Evolutionary conservation across 768 basidiomycete species (phyloP), one percentile per base, ranked within the genome.

Genomic region (Tylopilus intermedius): DNA sequence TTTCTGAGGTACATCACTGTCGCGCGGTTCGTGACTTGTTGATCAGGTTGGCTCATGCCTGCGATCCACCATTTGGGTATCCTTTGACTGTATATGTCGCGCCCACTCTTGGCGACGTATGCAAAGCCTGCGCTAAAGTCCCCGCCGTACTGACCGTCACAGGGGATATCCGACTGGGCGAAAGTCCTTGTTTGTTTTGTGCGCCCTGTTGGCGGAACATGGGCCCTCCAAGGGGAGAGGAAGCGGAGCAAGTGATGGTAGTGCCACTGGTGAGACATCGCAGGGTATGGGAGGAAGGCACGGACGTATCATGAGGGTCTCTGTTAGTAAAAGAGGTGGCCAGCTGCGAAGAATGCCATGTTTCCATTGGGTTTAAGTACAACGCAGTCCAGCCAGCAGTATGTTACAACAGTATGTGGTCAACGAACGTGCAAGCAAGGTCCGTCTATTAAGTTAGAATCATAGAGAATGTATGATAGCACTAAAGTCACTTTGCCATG

Each of bases 101-200:
- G 0, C 87, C 88, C 2, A 67, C 78, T 14, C 70, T 81, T 13
- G 68, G 82, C 14, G 81, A 84, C 52, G 60, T 80, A 8, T 93
- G 90, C 61, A 81, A 83, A 41, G 81, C 76, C 15, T 93, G 90
- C 60, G 65, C 71, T 45, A 88, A 80, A 66, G 80, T 84, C 2
- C 87, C 89, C 2, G 88, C 90, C 0, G 74, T 79, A 3, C 76
- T 79, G 62, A 80, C 87, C 2, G 67, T 93, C 33, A 73, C 81
- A 14, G 84, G 84, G 11, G 90, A 93, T 69, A 69, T 82, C 3
- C 76, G 90, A 39, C 69, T 92, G 6, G 87, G 85, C 9, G 88
- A 92, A 65, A 89, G 81, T 61, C 90, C 88, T 18, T 89, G 83
- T 63, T 53, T 87, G 14, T 62, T 92, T 47, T 93, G 90, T 64